Evolutionary conservation across 163 green algal species (phyloP).

Genomic region (Chloromonas sp.): DNA sequence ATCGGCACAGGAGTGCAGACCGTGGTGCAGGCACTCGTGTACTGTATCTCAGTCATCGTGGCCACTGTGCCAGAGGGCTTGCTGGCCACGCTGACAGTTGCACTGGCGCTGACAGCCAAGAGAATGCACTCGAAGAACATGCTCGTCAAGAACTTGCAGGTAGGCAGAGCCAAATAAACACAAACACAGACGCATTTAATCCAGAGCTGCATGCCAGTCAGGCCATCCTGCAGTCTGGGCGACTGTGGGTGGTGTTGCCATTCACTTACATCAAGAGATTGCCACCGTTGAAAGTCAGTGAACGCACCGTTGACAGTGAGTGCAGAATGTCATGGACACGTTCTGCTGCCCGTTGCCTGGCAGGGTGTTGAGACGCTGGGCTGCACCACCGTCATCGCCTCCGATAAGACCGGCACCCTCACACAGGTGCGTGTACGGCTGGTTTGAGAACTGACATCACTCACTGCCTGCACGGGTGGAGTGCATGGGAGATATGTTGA

Average conservation of each 20-base stretch:
- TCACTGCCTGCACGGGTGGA: too few relatives aligned
- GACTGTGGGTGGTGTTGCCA: too few relatives aligned
- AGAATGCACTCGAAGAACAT: conserved; percentile 58
- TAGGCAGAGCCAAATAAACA: not conserved
- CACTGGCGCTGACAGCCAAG: conserved; percentile 56
- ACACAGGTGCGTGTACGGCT: conserved; percentile 40
- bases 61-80: conserved; percentile 56
- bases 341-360: conserved; percentile 17
- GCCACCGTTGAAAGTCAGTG: too few relatives aligned
- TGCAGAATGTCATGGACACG: too few relatives aligned
- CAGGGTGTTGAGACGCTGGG: conserved; percentile 62
- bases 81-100: conserved; percentile 54
- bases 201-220: not conserved
- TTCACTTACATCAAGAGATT: too few relatives aligned
- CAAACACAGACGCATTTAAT: not conserved
- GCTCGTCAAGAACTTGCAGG: conserved; percentile 62
- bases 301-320: too few relatives aligned
- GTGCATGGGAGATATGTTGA: too few relatives aligned
- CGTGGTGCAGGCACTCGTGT: conserved; percentile 48
- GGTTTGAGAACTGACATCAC: too few relatives aligned
- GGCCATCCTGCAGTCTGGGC: too few relatives aligned
- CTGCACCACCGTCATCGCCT: conserved; percentile 68
- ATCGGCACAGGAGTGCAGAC: conserved; percentile 30
- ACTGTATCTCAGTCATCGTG: conserved; percentile 68
- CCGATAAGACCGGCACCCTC: conserved; percentile 79